Base-by-base conservation (phyloP, 148 eudicot genomes). In the Pouteria glomerata region DNA sequence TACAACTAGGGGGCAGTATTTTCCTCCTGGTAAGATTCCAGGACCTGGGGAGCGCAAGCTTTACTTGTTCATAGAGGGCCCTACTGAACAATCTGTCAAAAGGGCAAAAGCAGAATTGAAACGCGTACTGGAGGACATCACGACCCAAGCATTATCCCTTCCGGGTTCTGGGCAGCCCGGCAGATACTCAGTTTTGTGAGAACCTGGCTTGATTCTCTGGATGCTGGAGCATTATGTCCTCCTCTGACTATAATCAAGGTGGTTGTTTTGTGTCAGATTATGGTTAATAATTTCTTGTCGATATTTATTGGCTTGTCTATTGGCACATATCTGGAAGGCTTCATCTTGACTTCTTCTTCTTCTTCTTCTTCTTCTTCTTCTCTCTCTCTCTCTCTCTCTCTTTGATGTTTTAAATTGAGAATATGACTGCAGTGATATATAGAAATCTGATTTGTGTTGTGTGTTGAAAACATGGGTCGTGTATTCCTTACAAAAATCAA, bases 61-160 rank as follows among this genome's bases (percentile, higher is more conserved):
- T 1, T 88, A 83, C 65, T 70, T 86, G 83, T 90, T 86, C 72
- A 90, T 90, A 70, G 97, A 90, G 79, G 97, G 93, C 30, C 84
- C 89, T 61, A 78, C 93, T 8, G 97, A 90, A 76, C 89, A 88
- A 73, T 88, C 97, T 27, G 93, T 90, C 7, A 90, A 90, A 80
- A 83, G 82, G 39, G 96, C 96, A 39, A 90, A 90, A 74, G 80
- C 87, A 31, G 86, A 90, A 75, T 55, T 90, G 74, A 90, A 90
- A 73, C 83, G 86, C 21, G 90, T 83, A 10, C 72, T 90, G 84
- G 93, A 90, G 87, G 96, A 90, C 47, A 88, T 88, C 57, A 86
- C 96, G 0, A 73, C 76, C 18, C 92, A 90, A 66, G 86, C 93
- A 51, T 79, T 83, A 2, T 82, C 90, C 11, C 96, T 90, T 83